Conservation (phyloP, 106 monocot species). For the Apostasia ramifera region DNA sequence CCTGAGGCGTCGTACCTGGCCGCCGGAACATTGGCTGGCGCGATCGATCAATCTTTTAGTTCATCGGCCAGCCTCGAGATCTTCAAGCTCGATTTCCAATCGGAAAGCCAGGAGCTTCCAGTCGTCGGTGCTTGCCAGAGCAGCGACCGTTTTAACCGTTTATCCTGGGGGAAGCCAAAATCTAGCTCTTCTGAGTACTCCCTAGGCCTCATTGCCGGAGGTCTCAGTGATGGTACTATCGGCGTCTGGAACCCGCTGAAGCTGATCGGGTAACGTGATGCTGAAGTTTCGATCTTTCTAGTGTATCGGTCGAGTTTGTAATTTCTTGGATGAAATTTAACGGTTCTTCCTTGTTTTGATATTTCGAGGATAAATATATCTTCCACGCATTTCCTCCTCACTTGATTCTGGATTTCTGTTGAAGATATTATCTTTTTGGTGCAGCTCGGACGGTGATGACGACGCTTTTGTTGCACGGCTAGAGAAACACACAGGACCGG, state of each 20-base stretch:
- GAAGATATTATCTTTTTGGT: constrained; percentile 10
- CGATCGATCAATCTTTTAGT: constrained; percentile 86
- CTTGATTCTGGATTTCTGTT: constrained; percentile 4
- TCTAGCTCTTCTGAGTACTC: constrained; percentile 40
- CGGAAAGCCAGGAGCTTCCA: constrained; percentile 56
- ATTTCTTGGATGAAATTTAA: neutral
- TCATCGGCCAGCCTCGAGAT: constrained; percentile 92
- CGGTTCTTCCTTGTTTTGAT: neutral
- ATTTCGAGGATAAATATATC: neutral
- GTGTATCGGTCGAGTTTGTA: neutral
- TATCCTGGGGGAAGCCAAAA: constrained; percentile 62
- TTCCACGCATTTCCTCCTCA: neutral
- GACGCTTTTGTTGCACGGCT: constrained; percentile 61
- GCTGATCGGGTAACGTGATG: constrained; percentile 42
- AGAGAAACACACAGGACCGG: constrained; percentile 80
- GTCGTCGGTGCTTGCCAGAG: constrained; percentile 54
- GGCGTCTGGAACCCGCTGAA: constrained; percentile 75
- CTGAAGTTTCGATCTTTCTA: neutral
- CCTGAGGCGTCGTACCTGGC: constrained; percentile 83
- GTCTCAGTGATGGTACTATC: constrained; percentile 71
- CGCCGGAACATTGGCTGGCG: constrained; percentile 92
- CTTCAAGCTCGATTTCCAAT: constrained; percentile 75
- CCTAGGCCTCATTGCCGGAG: constrained; percentile 81
- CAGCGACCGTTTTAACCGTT: constrained; percentile 77
- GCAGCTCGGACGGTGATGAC: constrained; percentile 61